These are phyloP conservation scores for Fusarium sororula DNA, from an alignment of 2,329 filamentous ascomycete genomes.

Conservation along the genomic window DNA sequence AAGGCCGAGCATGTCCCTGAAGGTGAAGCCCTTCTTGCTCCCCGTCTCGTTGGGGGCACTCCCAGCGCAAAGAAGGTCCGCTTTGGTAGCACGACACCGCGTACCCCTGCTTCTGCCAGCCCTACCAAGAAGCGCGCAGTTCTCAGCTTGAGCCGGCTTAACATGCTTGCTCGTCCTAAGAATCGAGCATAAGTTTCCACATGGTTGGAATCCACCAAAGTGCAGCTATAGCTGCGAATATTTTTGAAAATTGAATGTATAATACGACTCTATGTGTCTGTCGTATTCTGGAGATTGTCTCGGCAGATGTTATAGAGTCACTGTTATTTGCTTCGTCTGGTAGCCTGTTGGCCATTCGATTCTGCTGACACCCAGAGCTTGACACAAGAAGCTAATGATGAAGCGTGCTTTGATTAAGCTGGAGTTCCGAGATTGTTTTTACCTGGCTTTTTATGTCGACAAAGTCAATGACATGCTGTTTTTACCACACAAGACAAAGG, in stretches of 20 bases:
- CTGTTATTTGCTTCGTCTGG: slow-evolving; percentile 3
- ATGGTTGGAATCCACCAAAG: neutral
- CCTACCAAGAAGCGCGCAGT: slow-evolving; percentile 62
- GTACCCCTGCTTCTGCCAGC: slow-evolving; percentile 47
- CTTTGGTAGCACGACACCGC: slow-evolving; percentile 36
- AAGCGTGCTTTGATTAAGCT: slow-evolving; percentile 36
- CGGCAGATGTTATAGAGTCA: neutral
- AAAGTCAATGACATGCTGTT: slow-evolving; percentile 25
- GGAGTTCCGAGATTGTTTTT: slow-evolving; percentile 45
- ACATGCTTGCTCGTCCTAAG: slow-evolving; percentile 70
- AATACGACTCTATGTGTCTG: slow-evolving; percentile 29
- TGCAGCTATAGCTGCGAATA: neutral
- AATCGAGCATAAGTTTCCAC: slow-evolving; percentile 54
- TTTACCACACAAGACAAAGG: slow-evolving; percentile 20
- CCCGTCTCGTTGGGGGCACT: slow-evolving; percentile 53
- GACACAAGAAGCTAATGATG: slow-evolving; percentile 29
- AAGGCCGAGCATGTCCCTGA: slow-evolving; percentile 60
- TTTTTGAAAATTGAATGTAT: slow-evolving; percentile 28
- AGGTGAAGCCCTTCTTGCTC: slow-evolving; percentile 62
- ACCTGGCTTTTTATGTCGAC: slow-evolving; percentile 22
- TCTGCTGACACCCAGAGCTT: neutral
- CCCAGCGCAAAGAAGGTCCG: slow-evolving; percentile 51
- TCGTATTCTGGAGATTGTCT: neutral
- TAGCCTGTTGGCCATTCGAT: neutral
- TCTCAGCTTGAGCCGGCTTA: slow-evolving; percentile 67